Base-by-base conservation (phyloP, 257 asterid species). In the Schizonepeta tenuifolia region DNA sequence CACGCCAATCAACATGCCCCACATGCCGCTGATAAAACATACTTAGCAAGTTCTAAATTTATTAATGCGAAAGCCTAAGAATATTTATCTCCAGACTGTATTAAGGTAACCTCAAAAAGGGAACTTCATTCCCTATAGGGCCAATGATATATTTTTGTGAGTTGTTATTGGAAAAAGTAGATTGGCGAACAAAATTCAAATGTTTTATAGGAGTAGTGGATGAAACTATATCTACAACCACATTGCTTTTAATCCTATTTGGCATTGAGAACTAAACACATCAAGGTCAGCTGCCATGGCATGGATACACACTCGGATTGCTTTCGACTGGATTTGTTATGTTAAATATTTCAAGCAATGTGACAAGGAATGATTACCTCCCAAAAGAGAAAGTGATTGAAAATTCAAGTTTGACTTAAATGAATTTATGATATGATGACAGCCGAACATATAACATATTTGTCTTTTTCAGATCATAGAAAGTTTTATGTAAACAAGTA, bases 1-100 rank as follows among this genome's bases (percentile, higher is more conserved):
- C 18, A 59, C 44, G 31, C 43, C 31, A 58, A 58, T 28, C 20
- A 26, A 14, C 65, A 56, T 56, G 40, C 38, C 63, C 36, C 65
- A 28, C 44, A 33, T 59, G 21, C 44, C 22, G 65, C 65, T 31
- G 65, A 59, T 59, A 59, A 6, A 59, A 44, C 12, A 33, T 15
- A 59, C 6, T 59, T 20, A 31, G 22, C 22, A 59, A 33, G 3
- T 35, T 55, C 3, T 15, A 46, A 60, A 35, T 60, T 17, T 12
- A 56, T 56, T 26, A 33, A 31, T 33, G 47, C 1, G 15, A 47
- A 60, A 35, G 67, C 67, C 15, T 11, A 56, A 35, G 2, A 4
- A 4, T 60, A 33, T 7, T 9, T 36, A 35, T 35, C 40, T 24
- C 62, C 22, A 35, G 47, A 60, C 66, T 35, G 67, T 17, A 35